Evolutionary conservation across 495 filamentous ascomycete species (phyloP).

Genomic region (Tuber indicum): DNA sequence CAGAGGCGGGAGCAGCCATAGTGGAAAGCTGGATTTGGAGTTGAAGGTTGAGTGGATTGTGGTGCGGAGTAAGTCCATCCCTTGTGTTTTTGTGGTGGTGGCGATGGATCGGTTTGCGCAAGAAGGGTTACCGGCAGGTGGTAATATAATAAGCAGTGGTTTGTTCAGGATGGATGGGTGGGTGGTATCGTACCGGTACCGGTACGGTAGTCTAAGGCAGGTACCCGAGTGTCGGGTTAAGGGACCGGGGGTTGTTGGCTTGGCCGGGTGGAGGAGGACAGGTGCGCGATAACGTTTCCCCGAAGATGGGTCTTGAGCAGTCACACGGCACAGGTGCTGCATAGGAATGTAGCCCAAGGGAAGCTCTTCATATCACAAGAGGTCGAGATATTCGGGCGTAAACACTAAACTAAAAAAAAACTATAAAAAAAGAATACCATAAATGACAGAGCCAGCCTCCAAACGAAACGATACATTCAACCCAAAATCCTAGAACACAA

Average conservation of each 20-base stretch:
- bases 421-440: neutral
- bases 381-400: neutral
- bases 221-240: neutral
- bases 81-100: neutral
- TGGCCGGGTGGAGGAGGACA: neutral
- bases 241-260: neutral
- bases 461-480: neutral
- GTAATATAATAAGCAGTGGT: too few species aligned
- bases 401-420: neutral
- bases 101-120: neutral
- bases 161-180: neutral
- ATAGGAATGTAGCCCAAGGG: neutral
- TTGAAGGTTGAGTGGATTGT: constrained; percentile 19
- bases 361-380: neutral
- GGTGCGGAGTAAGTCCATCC: constrained; percentile 28
- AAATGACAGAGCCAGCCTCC: neutral
- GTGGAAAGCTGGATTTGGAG: constrained; percentile 27
- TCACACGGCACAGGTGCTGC: too few species aligned
- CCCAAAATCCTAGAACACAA: neutral
- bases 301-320: neutral
- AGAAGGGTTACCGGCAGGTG: too few species aligned
- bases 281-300: neutral
- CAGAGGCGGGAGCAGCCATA: constrained; percentile 50
- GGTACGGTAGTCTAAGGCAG: neutral
- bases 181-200: neutral